These are phyloP conservation scores for Tolypocladium guangdongense DNA, from an alignment of 2,329 filamentous ascomycete species.

Conservation along the genomic window DNA sequence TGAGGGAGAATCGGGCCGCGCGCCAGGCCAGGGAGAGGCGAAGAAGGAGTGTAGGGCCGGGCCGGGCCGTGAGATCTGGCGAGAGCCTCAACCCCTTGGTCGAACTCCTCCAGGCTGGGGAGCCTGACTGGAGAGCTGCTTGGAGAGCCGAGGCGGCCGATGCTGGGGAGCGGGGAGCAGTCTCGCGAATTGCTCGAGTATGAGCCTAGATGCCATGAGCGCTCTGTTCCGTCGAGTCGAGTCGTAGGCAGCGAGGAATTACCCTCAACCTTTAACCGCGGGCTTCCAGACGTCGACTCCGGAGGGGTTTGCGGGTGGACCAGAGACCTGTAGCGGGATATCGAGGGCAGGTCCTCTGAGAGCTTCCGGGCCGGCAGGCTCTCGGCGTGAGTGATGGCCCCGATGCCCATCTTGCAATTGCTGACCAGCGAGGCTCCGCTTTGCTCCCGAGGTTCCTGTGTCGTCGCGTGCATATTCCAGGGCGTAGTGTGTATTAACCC, in stretches of 20 bases:
- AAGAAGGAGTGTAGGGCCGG: slow-evolving; percentile 16
- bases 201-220: slow-evolving; percentile 6
- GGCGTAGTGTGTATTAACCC: background rate
- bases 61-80: slow-evolving; percentile 18
- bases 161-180: slow-evolving; percentile 14
- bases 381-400: slow-evolving; percentile 9
- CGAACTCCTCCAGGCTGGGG: slow-evolving; percentile 26
- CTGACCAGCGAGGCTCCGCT: slow-evolving; percentile 6
- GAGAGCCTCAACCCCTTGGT: slow-evolving; percentile 25
- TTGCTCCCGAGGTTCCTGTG: slow-evolving; percentile 6
- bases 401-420: slow-evolving; percentile 10
- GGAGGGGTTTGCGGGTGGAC: slow-evolving; percentile 17
- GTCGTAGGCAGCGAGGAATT: slow-evolving; percentile 4
- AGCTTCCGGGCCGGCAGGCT: slow-evolving; percentile 8
- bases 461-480: slow-evolving; percentile 6
- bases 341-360: slow-evolving; percentile 11
- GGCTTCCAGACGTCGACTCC: slow-evolving; percentile 23
- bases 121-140: slow-evolving; percentile 14
- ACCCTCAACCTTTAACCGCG: slow-evolving; percentile 21
- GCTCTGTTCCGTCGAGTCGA: background rate
- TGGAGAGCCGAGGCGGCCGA: slow-evolving; percentile 6
- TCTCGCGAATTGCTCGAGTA: slow-evolving; percentile 12
- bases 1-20: slow-evolving; percentile 13
- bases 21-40: slow-evolving; percentile 15
- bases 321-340: slow-evolving; percentile 7